Conservation (phyloP, 2,329 filamentous ascomycete species). For the Colletotrichum spinosum region DNA sequence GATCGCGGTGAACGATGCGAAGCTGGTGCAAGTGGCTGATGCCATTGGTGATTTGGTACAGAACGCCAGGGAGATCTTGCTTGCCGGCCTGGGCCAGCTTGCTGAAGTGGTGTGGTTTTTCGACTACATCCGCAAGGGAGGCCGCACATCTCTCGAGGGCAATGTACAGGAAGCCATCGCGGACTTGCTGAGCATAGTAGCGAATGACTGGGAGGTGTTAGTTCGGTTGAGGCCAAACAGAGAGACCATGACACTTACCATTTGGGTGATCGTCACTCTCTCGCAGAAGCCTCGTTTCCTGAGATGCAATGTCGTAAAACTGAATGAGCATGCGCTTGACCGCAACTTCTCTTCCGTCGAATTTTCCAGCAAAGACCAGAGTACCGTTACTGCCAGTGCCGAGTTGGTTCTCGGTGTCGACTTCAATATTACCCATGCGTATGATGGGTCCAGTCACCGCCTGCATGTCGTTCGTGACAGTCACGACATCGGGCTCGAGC, state of each 20-base stretch:
- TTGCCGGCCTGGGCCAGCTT: slow-evolving; percentile 79
- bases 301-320: slow-evolving; percentile 94
- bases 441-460: slow-evolving; percentile 70
- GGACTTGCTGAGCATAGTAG: slow-evolving; percentile 92
- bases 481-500: slow-evolving; percentile 72
- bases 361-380: slow-evolving; percentile 92
- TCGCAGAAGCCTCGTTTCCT: slow-evolving; percentile 89
- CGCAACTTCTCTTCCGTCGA: slow-evolving; percentile 91
- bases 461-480: slow-evolving; percentile 66
- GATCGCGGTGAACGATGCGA: slow-evolving; percentile 94
- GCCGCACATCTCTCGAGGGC: slow-evolving; percentile 94
- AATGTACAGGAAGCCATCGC: slow-evolving; percentile 93
- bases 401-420: slow-evolving; percentile 72
- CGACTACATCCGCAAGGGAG: slow-evolving; percentile 90
- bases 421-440: slow-evolving; percentile 72
- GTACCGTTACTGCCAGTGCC: slow-evolving; percentile 96
- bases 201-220: slow-evolving; percentile 74
- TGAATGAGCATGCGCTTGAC: slow-evolving; percentile 97
- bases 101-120: slow-evolving; percentile 75
- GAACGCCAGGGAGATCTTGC: slow-evolving; percentile 79
- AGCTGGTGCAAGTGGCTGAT: slow-evolving; percentile 90
- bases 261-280: slow-evolving; percentile 97
- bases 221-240: too few species aligned
- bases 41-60: slow-evolving; percentile 91
- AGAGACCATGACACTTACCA: slow-evolving; percentile 11